Evolutionary conservation across 352 stramenopile species (phyloP).

Genomic region (Phytophthora europaea): DNA sequence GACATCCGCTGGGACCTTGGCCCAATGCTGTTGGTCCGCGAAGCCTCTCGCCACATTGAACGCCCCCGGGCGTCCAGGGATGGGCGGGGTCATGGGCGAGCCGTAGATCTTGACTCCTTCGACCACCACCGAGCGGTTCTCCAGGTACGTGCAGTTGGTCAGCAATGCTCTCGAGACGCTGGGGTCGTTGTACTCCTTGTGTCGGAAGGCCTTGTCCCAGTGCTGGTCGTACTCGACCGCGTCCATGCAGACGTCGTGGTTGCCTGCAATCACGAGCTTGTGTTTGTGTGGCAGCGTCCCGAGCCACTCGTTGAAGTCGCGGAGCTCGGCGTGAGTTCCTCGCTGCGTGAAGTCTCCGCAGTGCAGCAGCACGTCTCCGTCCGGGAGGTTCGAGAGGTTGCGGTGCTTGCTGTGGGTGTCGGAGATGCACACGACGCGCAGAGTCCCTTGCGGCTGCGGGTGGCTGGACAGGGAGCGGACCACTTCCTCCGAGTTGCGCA

Average conservation of each 20-base stretch:
- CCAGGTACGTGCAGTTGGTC: conserved; percentile 80
- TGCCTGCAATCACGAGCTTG: conserved; percentile 87
- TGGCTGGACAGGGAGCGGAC: conserved; percentile 42
- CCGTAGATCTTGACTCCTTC: conserved; percentile 82
- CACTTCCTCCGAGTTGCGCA: conserved; percentile 48
- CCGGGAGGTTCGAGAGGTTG: conserved; percentile 62
- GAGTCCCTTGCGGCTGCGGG: conserved; percentile 58
- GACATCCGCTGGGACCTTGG: conserved; percentile 73
- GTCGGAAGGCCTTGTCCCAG: conserved; percentile 70
- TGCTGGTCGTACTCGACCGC: conserved; percentile 69
- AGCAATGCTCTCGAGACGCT: conserved; percentile 58
- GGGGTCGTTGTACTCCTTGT: conserved; percentile 76
- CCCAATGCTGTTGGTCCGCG: conserved; percentile 73
- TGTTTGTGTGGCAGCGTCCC: conserved; percentile 73
- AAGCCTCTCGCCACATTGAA: conserved; percentile 80
- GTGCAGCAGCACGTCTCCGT: conserved; percentile 90
- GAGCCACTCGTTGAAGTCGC: conserved; percentile 85
- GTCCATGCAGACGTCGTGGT: conserved; percentile 88
- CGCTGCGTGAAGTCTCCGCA: conserved; percentile 92
- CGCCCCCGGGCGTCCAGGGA: conserved; percentile 71
- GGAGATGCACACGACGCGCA: conserved; percentile 85
- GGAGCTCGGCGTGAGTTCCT: conserved; percentile 74
- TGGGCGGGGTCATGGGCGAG: conserved; percentile 80
- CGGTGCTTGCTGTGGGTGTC: conserved; percentile 85
- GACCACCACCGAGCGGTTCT: conserved; percentile 76